These are phyloP conservation scores for Trichoderma gamsii DNA, from an alignment of 495 filamentous ascomycete genomes.

Conservation along the genomic window DNA sequence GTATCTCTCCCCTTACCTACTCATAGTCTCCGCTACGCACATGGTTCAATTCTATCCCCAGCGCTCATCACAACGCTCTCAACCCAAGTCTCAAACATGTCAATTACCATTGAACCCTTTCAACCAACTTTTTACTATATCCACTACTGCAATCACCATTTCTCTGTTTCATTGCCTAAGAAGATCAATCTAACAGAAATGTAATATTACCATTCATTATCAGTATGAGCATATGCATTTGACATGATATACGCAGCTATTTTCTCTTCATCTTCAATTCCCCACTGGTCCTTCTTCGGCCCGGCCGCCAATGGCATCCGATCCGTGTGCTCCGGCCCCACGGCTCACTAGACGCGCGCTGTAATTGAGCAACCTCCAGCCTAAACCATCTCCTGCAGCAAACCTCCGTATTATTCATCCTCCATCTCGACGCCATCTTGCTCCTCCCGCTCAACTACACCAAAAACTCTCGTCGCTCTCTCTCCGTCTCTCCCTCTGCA, in stretches of 20 bases:
- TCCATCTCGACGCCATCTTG: neutral
- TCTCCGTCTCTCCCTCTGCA: neutral
- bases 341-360: neutral
- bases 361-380: neutral
- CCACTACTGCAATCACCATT: no score
- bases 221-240: neutral
- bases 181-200: no score
- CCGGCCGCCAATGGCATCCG: neutral
- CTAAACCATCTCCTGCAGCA: neutral
- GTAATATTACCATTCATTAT: no score
- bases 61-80: no score
- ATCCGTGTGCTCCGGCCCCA: conserved; percentile 8
- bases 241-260: neutral
- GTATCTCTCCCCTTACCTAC: no score
- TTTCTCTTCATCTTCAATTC: neutral
- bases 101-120: no score
- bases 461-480: neutral
- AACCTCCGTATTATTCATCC: neutral
- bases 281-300: neutral
- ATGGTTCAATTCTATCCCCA: no score
- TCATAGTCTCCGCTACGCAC: no score
- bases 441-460: neutral
- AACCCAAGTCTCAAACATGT: no score
- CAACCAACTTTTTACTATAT: no score
- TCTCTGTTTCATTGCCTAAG: no score